Evolutionary conservation across 371 early-diverging fungal species (phyloP).

Genomic region (Syncephalastrum monosporum): DNA sequence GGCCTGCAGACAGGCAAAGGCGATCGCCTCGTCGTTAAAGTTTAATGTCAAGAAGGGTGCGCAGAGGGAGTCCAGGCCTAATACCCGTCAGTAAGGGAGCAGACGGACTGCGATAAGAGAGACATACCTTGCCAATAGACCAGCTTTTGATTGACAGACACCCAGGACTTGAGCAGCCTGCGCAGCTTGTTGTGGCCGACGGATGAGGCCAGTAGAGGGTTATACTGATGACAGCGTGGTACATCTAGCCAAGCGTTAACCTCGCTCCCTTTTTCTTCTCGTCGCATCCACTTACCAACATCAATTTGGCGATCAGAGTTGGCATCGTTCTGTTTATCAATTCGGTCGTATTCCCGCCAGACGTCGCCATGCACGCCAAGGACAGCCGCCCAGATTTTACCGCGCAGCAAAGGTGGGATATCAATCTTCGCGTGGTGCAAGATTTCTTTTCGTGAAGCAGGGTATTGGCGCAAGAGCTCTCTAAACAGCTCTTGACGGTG

Average conservation of each 20-base stretch:
- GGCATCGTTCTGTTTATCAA: conserved; percentile 60
- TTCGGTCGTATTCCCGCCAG: conserved; percentile 52
- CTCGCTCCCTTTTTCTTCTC: neutral
- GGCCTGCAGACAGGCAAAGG: conserved; percentile 64
- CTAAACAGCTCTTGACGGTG: conserved; percentile 62
- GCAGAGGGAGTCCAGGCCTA: conserved; percentile 76
- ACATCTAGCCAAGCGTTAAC: conserved; percentile 55
- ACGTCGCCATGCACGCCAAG: conserved; percentile 66
- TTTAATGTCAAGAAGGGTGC: conserved; percentile 77
- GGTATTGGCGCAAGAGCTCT: conserved; percentile 67
- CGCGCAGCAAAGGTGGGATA: conserved; percentile 73
- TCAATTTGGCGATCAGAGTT: conserved; percentile 63
- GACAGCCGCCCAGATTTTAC: conserved; percentile 79
- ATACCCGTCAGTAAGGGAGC: neutral
- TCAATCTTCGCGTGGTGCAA: conserved; percentile 70
- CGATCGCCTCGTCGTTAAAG: conserved; percentile 73
- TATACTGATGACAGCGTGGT: conserved; percentile 85
- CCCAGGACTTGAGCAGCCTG: conserved; percentile 71
- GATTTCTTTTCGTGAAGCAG: conserved; percentile 66
- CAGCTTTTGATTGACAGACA: conserved; percentile 53
- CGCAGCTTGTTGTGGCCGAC: conserved; percentile 72
- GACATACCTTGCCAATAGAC: conserved; percentile 86
- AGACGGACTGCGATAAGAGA: neutral
- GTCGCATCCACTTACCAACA: conserved; percentile 36
- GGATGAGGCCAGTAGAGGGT: conserved; percentile 70